Percentiles rank a stretch among this genome's conserved stretches.
Conservation (phyloP, 1,284 basidiomycete genomes). For the Mixia osmundae region DNA sequence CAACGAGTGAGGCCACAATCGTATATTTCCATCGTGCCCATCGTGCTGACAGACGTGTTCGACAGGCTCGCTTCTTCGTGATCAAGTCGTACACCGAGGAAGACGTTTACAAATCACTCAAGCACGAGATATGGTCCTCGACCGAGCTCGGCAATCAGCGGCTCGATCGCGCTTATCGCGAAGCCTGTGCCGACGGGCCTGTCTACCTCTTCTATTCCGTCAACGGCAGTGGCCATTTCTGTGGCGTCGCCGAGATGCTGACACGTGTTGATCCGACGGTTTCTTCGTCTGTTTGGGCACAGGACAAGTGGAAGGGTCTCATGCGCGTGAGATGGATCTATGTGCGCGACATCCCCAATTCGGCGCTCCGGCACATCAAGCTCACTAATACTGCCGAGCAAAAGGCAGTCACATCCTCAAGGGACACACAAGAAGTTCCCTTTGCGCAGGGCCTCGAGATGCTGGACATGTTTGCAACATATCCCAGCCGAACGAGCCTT, state of each 20-base stretch:
- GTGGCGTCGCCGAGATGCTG: conserved; percentile 81
- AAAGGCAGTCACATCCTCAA: conserved; percentile 84
- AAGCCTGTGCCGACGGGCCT: conserved; percentile 55
- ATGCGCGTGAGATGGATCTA: conserved; percentile 50
- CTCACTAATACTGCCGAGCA: conserved; percentile 76
- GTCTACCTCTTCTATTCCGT: conserved; percentile 94
- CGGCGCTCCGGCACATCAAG: conserved; percentile 7
- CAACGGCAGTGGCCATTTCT: conserved; percentile 81
- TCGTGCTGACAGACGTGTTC: background rate
- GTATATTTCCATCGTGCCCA: background rate
- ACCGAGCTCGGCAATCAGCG: conserved; percentile 88
- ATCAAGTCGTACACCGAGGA: conserved; percentile 97
- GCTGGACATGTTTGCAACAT: conserved; percentile 73
- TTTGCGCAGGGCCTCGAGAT: conserved; percentile 86
- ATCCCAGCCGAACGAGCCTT: conserved; percentile 64
- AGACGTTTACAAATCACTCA: conserved; percentile 79
- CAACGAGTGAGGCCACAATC: conserved; percentile 32
- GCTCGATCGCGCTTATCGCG: conserved; percentile 82
- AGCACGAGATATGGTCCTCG: conserved; percentile 39
- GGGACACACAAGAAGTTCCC: conserved; percentile 70
- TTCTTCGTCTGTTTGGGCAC: conserved; percentile 73
- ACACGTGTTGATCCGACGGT: conserved; percentile 26
- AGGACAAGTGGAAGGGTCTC: conserved; percentile 84
- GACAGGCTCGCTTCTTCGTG: conserved; percentile 68
- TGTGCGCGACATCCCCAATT: conserved; percentile 31